Conservation (phyloP, 1,139 yeast genomes). For the Maudiozyma humilis region DNA sequence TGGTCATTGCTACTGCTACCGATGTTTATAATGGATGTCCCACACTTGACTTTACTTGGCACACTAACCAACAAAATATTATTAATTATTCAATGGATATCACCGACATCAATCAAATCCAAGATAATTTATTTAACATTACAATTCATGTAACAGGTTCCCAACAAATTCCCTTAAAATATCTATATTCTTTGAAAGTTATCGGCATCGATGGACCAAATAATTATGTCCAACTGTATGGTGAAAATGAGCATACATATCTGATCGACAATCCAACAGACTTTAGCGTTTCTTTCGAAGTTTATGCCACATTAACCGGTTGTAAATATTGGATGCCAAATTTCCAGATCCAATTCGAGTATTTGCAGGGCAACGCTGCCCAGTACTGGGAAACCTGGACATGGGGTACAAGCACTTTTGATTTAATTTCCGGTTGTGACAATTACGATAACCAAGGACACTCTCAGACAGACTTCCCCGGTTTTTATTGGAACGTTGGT, state of each 20-base stretch:
- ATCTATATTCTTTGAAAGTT: constrained; percentile 25
- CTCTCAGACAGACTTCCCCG: constrained; percentile 27
- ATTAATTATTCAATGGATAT: constrained; percentile 5
- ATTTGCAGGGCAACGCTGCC: constrained; percentile 17
- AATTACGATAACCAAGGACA: constrained; percentile 23
- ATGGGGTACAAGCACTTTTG: constrained; percentile 20
- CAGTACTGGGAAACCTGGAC: constrained; percentile 15
- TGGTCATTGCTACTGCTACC: background rate
- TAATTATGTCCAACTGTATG: constrained; percentile 20
- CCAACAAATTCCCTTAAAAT: constrained; percentile 16
- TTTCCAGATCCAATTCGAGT: constrained; percentile 30
- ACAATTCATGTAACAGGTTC: constrained; percentile 26
- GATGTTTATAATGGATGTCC: constrained; percentile 18
- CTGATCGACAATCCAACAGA: constrained; percentile 24
- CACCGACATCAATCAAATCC: constrained; percentile 1
- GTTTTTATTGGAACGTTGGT: constrained; percentile 24
- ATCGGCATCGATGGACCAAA: constrained; percentile 25
- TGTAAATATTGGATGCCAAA: constrained; percentile 21
- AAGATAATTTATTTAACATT: constrained; percentile 20
- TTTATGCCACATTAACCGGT: constrained; percentile 14
- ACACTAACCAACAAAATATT: constrained; percentile 5
- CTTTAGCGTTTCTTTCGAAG: constrained; percentile 25
- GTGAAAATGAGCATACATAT: constrained; percentile 18
- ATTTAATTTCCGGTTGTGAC: constrained; percentile 28
- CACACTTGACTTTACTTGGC: constrained; percentile 19